Percentiles rank a stretch among this genome's conserved stretches.
Evolutionary conservation across 768 basidiomycete genomes (phyloP).

Genomic region (Tylopilus plumbeoviolaceoides): DNA sequence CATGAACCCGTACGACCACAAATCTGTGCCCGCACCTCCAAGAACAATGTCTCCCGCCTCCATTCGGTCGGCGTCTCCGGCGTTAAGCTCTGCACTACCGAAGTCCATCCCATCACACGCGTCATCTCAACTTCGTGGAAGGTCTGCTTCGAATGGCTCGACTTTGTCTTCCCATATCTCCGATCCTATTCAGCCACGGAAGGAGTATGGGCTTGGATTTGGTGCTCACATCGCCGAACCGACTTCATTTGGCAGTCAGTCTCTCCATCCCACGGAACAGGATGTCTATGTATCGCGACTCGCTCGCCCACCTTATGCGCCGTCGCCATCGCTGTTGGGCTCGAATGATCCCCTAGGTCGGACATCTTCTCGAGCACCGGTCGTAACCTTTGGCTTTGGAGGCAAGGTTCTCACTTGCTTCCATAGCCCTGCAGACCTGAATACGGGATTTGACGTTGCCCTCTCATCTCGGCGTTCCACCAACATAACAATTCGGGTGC

Average conservation of each 20-base stretch:
- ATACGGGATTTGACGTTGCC: constrained; percentile 75
- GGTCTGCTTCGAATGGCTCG: constrained; percentile 47
- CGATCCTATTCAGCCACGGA: constrained; percentile 21
- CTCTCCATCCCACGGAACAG: constrained; percentile 20
- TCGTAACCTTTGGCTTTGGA: constrained; percentile 92
- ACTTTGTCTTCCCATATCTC: constrained; percentile 31
- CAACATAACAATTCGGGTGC: constrained; percentile 58
- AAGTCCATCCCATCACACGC: constrained; percentile 16
- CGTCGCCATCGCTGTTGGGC: constrained; percentile 78
- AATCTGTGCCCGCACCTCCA: constrained; percentile 15
- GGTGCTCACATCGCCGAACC: constrained; percentile 18
- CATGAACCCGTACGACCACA: constrained; percentile 19
- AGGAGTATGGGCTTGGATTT: constrained; percentile 26
- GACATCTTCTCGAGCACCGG: constrained; percentile 66
- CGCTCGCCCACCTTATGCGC: constrained; percentile 63
- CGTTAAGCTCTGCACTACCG: constrained; percentile 33
- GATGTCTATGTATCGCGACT: constrained; percentile 30
- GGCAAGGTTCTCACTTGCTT: constrained; percentile 88
- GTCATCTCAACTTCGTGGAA: constrained; percentile 28
- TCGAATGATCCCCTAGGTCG: constrained; percentile 80
- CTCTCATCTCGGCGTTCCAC: constrained; percentile 68
- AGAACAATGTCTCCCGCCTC: constrained; percentile 31
- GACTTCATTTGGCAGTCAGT: constrained; percentile 11
- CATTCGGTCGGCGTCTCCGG: constrained; percentile 22
- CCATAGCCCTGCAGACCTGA: constrained; percentile 62